phyloP scores from a whole-genome alignment of 73 alveolate species.

The Paramecium octaurelia region DNA sequence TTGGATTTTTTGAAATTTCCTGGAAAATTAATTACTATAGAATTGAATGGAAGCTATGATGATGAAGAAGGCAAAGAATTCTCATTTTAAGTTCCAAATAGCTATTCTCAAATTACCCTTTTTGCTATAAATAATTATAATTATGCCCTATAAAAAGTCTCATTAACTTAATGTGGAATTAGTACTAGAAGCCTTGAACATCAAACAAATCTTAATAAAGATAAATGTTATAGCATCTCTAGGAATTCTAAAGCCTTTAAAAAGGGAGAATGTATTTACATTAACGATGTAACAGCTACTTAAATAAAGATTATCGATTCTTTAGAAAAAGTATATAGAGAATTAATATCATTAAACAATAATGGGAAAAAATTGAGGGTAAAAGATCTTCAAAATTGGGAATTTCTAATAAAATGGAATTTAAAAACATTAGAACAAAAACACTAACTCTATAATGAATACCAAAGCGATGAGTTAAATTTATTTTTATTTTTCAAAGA shows the following conservation, averaged over 20 bases:
- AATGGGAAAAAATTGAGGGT: neutral
- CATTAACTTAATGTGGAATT: conserved; percentile 48
- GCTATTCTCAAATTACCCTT: conserved; percentile 37
- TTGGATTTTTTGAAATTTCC: conserved; percentile 69
- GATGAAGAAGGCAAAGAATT: conserved; percentile 11
- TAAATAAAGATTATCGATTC: conserved; percentile 44
- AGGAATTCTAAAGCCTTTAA: conserved; percentile 9
- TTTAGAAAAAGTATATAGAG: neutral
- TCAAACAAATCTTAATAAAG: neutral
- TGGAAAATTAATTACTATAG: conserved; percentile 41
- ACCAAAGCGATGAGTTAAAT: conserved; percentile 73
- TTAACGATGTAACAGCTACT: conserved; percentile 61
- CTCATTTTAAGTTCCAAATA: neutral
- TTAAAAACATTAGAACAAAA: conserved; percentile 64
- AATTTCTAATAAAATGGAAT: conserved; percentile 68
- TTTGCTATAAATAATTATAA: conserved; percentile 49
- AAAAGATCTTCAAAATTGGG: conserved; percentile 24
- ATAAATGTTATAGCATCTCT: conserved; percentile 23
- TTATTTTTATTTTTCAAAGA: conserved; percentile 76
- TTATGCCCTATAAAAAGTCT: neutral
- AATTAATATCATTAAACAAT: neutral
- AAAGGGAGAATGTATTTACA: conserved; percentile 31
- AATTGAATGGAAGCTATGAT: conserved; percentile 8
- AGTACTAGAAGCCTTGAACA: conserved; percentile 16
- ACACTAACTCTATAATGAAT: conserved; percentile 62